Conservation (phyloP, 176 grass and related monocot genomes). For the Triticum turgidum region DNA sequence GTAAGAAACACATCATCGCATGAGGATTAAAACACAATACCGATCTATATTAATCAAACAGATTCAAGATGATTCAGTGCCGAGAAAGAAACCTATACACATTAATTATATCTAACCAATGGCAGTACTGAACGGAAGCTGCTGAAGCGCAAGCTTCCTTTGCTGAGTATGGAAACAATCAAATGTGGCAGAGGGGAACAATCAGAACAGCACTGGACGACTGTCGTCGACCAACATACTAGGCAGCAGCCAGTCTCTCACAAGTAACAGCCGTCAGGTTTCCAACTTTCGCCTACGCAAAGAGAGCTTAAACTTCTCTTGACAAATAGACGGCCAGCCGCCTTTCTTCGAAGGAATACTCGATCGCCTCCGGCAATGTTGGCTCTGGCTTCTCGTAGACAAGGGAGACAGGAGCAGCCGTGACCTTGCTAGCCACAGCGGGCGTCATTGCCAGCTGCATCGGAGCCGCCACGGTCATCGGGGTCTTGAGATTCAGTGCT, state of each 20-base stretch:
- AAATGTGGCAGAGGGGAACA: neutral
- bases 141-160: constrained; percentile 9
- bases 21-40: neutral
- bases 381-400: constrained; percentile 31
- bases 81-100: constrained; percentile 28
- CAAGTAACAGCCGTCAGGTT: constrained; percentile 35
- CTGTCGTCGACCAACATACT: constrained; percentile 33
- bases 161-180: neutral
- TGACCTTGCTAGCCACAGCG: constrained; percentile 30
- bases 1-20: too few species aligned
- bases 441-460: constrained; percentile 70
- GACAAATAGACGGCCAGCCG: constrained; percentile 51
- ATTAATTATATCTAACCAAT: constrained; percentile 5
- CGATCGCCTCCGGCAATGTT: constrained; percentile 33
- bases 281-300: constrained; percentile 17
- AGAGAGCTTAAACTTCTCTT: constrained; percentile 22
- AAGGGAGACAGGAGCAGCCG: constrained; percentile 29
- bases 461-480: constrained; percentile 33
- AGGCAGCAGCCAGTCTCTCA: constrained; percentile 7
- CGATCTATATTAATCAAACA: neutral
- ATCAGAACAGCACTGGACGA: constrained; percentile 34
- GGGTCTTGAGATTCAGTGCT: constrained; percentile 44
- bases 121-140: neutral
- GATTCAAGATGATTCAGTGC: neutral
- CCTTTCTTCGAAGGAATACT: constrained; percentile 87